Percentiles rank a stretch among this genome's conserved stretches.
These are phyloP conservation scores for Sarcodon aspratus DNA, from an alignment of 768 basidiomycete species.

Conservation along the genomic window DNA sequence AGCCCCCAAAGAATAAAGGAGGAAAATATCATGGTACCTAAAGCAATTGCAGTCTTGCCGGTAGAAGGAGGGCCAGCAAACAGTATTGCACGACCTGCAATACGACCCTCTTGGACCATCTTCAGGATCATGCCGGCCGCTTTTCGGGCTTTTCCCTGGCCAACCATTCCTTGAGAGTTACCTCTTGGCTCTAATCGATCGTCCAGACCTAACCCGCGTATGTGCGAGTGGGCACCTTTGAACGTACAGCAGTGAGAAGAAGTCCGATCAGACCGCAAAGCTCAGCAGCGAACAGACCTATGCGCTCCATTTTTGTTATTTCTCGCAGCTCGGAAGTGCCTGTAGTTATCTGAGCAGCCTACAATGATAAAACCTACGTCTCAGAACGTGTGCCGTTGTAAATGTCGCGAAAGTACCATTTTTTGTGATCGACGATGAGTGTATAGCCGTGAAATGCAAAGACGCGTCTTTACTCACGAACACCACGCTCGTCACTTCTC, in stretches of 20 bases:
- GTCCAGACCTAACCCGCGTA: constrained; percentile 90
- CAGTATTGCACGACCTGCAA: constrained; percentile 91
- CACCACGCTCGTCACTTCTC: constrained; percentile 6
- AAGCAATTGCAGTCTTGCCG: constrained; percentile 96
- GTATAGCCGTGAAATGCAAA: background rate
- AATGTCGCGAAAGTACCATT: constrained; percentile 31
- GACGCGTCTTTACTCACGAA: background rate
- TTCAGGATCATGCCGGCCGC: constrained; percentile 96
- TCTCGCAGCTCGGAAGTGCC: constrained; percentile 74
- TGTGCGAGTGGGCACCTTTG: constrained; percentile 87
- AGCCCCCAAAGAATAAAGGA: background rate
- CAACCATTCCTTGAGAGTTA: constrained; percentile 93
- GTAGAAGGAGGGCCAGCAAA: constrained; percentile 97
- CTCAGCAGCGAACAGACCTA: constrained; percentile 36
- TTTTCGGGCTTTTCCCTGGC: constrained; percentile 91
- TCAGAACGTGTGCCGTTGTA: no score
- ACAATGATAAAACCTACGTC: no score
- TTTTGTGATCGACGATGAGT: background rate
- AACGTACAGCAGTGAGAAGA: background rate
- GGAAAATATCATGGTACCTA: constrained; percentile 45
- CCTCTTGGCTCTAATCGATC: constrained; percentile 82
- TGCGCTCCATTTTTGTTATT: constrained; percentile 89
- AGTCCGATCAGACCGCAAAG: background rate
- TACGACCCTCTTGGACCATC: constrained; percentile 95
- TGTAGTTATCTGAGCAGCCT: constrained; percentile 46